These are phyloP conservation scores for Penicillium sp. DNA, from an alignment of 2,329 filamentous ascomycete species.

Conservation along the genomic window DNA sequence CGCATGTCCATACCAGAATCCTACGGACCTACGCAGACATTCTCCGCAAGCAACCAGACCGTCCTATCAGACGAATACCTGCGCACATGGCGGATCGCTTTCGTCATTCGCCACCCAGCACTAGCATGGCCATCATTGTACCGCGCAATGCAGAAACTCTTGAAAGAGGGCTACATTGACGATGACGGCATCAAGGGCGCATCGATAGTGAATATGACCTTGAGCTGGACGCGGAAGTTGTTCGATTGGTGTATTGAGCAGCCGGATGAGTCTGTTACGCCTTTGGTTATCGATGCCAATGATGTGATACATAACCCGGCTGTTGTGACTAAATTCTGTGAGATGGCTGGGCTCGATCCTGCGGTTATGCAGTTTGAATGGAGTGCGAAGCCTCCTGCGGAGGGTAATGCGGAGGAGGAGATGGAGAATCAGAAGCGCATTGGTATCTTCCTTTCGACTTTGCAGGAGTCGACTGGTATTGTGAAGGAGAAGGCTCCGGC, in stretches of 20 bases:
- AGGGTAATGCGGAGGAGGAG: not conserved
- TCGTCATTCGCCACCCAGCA: constrained; percentile 40
- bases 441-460: constrained; percentile 28
- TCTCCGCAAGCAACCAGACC: constrained; percentile 32
- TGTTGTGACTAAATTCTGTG: constrained; percentile 27
- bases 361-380: constrained; percentile 31
- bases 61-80: constrained; percentile 36
- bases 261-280: constrained; percentile 12
- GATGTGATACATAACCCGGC: constrained; percentile 34
- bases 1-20: constrained; percentile 9
- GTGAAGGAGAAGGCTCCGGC: constrained; percentile 30
- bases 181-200: constrained; percentile 8
- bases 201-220: constrained; percentile 22
- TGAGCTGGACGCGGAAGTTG: constrained; percentile 31
- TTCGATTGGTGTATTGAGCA: constrained; percentile 34
- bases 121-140: constrained; percentile 38
- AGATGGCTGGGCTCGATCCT: constrained; percentile 32
- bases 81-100: constrained; percentile 30
- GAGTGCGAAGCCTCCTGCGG: constrained; percentile 21
- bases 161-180: constrained; percentile 10
- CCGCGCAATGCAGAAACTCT: constrained; percentile 26
- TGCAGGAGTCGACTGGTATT: constrained; percentile 34
- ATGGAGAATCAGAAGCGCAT: not conserved
- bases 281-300: constrained; percentile 37
- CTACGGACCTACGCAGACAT: constrained; percentile 15